Percentiles rank a stretch among this genome's conserved stretches.
These are phyloP conservation scores for Furcasterigmium sp. DNA, from an alignment of 2,329 filamentous ascomycete species.

Conservation along the genomic window DNA sequence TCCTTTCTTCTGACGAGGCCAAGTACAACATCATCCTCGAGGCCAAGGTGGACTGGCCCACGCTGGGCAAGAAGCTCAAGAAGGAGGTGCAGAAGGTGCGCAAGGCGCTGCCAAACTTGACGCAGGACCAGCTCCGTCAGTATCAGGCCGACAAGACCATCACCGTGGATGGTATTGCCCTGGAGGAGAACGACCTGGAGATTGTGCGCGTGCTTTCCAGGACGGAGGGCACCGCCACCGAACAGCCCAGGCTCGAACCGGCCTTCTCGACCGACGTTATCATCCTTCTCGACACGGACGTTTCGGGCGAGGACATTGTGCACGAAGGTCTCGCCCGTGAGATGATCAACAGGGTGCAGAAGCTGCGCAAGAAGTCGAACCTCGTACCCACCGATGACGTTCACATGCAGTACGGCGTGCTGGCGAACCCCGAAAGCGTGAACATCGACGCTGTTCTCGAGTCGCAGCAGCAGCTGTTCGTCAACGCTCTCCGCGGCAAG, in stretches of 20 bases:
- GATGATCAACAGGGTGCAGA: slow-evolving; percentile 88
- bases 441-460: slow-evolving; percentile 67
- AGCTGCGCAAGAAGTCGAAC: slow-evolving; percentile 88
- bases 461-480: slow-evolving; percentile 62
- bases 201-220: slow-evolving; percentile 15
- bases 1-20: slow-evolving; percentile 80
- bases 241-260: slow-evolving; percentile 1
- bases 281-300: slow-evolving; percentile 77
- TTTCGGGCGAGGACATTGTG: slow-evolving; percentile 73
- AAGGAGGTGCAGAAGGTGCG: slow-evolving; percentile 90
- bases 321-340: slow-evolving; percentile 87
- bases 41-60: slow-evolving; percentile 86
- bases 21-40: slow-evolving; percentile 92
- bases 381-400: slow-evolving; percentile 90
- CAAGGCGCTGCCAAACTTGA: slow-evolving; percentile 77
- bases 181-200: slow-evolving; percentile 74
- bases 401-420: slow-evolving; percentile 84
- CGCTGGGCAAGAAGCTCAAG: slow-evolving; percentile 93
- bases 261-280: slow-evolving; percentile 64
- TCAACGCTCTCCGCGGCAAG: slow-evolving; percentile 72
- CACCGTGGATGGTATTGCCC: slow-evolving; percentile 76
- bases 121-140: slow-evolving; percentile 72
- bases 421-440: slow-evolving; percentile 72
- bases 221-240: neutral
- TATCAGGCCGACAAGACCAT: slow-evolving; percentile 73